Conservation (phyloP, 257 asterid genomes). For the Anisodus acutangulus region DNA sequence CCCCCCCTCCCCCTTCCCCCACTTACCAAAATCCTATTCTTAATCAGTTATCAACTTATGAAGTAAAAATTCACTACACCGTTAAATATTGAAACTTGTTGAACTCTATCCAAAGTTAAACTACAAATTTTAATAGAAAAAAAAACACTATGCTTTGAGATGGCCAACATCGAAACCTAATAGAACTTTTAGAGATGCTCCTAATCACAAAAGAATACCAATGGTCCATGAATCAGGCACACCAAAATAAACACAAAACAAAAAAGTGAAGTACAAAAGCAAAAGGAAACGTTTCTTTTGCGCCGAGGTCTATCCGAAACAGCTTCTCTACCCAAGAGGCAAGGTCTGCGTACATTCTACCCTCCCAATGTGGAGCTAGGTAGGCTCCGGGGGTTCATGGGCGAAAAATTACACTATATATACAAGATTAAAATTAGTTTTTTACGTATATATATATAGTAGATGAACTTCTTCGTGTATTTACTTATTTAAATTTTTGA, state of each 20-base stretch:
- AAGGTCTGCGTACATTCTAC: no score
- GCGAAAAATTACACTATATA: no score
- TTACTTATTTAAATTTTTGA: no score
- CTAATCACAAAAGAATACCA: not conserved
- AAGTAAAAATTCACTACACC: not conserved
- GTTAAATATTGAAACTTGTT: not conserved
- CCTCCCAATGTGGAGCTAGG: no score
- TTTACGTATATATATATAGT: no score
- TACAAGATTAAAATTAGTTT: no score
- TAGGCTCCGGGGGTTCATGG: no score
- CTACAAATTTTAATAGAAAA: not conserved
- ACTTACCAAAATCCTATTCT: not conserved
- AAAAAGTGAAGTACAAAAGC: not conserved
- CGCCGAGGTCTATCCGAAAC: no score
- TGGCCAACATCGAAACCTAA: not conserved
- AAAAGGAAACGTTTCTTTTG: not conserved
- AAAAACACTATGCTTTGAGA: not conserved
- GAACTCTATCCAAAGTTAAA: not conserved
- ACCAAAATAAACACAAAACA: conserved; percentile 7
- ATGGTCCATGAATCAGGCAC: conserved; percentile 12
- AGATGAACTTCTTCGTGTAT: no score
- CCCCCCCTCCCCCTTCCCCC: not conserved
- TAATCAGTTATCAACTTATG: not conserved
- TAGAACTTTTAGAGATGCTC: not conserved
- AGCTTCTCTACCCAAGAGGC: no score